Base-by-base conservation (phyloP, 768 basidiomycete species). In the Zangia roseola region DNA sequence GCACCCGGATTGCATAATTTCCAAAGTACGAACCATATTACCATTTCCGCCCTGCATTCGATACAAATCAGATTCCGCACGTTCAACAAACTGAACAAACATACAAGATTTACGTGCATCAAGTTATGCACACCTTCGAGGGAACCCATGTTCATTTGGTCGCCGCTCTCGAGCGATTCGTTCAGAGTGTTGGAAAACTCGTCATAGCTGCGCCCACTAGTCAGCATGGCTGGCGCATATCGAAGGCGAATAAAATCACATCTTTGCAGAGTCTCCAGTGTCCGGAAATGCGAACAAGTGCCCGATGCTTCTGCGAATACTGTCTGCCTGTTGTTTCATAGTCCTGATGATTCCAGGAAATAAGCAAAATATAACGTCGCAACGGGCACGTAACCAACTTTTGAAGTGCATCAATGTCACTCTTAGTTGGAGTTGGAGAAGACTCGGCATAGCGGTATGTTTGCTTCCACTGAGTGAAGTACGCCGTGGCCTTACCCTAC, bases 101-200 rank as follows among this genome's bases (percentile, higher is more conserved):
- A 13, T 48, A 63, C 62, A 4, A 63, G 3, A 10, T 42, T 43
- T n/a, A n/a, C 34, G 25, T 63, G 62, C 40, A 63, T 41, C 10
- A 26, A 23, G 16, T 59, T 62, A 20, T 63, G 62, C 10, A 62
- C 49, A 2, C 40, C 42, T 37, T 66, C 64, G 17, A 67, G 40
- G 24, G 63, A 59, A 3, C 56, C 62, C 0, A 19, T 37, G 40
- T 47, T 52, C 26, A 25, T 23, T 14, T 49, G 49, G 28, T 53
- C 56, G 6, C 30, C 50, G 0, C 49, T 46, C 24, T 56, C 42
- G 5, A 50, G 50, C 14, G 65, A 64, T 20, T 59, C 49, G 10
- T 56, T 50, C 6, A 21, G 45, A 6, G 55, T 52, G 50, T 65
- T 65, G 14, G 64, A 66, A 31, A 64, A 67, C 14, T 62, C 57